Conservation (phyloP, 306 rosid genomes). For the Trifolium fragiferum region DNA sequence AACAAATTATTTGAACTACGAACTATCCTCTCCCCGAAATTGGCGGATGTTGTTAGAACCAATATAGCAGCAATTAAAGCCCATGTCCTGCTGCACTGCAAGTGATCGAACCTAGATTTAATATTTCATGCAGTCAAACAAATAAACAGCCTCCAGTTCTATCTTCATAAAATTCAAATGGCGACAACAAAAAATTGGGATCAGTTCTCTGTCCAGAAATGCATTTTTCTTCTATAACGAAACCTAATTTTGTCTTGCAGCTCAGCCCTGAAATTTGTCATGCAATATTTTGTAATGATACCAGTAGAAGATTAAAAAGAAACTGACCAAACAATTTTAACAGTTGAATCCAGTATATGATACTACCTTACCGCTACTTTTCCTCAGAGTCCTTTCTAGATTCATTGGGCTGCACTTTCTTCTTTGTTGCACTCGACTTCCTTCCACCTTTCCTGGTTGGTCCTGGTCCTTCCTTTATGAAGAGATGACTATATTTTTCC, state of each 20-base stretch:
- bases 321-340: neutral
- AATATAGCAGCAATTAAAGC: neutral
- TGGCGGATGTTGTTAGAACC: slow-evolving; percentile 28
- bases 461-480: slow-evolving; percentile 42
- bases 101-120: slow-evolving; percentile 13
- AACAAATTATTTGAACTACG: neutral
- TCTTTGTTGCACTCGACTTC: slow-evolving; percentile 33
- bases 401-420: slow-evolving; percentile 40
- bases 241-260: slow-evolving; percentile 3
- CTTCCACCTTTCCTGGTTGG: slow-evolving; percentile 47
- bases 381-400: slow-evolving; percentile 39
- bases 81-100: slow-evolving; percentile 25
- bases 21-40: neutral
- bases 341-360: neutral
- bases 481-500: slow-evolving; percentile 69
- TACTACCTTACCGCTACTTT: slow-evolving; percentile 40
- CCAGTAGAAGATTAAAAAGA: neutral
- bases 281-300: slow-evolving; percentile 5
- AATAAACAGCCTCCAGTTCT: slow-evolving; percentile 4
- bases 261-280: slow-evolving; percentile 14
- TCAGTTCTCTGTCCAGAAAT: slow-evolving; percentile 16
- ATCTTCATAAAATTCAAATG: slow-evolving; percentile 23
- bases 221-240: slow-evolving; percentile 8
- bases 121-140: neutral
- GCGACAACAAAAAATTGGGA: neutral